Evolutionary conservation across 2,329 filamentous ascomycete species (phyloP), one percentile per base, ranked within the genome.

Genomic region (Aspergillus sp.): DNA sequence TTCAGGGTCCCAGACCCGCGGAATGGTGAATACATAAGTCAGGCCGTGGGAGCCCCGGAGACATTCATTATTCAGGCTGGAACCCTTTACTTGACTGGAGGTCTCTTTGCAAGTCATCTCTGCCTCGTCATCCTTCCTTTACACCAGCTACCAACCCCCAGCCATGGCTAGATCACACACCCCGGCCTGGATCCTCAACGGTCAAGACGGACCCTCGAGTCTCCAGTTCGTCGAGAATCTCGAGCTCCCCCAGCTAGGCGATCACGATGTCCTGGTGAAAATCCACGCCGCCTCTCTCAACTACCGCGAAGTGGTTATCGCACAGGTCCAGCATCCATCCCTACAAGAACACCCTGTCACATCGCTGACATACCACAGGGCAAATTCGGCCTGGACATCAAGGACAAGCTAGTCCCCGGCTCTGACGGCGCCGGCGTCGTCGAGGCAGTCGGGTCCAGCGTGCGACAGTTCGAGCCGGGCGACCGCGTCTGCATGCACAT

Each of bases 201-300:
- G 50, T 16, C 58, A 58, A 40, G 21, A 49, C 11, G 56, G 60
- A 5, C 43, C 51, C 11, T 34, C 47, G 3, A 75, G 74, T 23
- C 75, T 89, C 17, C 68, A 77, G 61, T 78, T 81, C 59, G 71
- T 78, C 52, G 77, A 84, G 36, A 71, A 77, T 50, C 73, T 70
- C 0, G 58, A 78, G 1, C 63, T 88, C 1, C 82, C 85, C 14
- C 67, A 81, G 52, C 61, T 86, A 0, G 85, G 86, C 31, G 84
- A 87, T 47, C 79, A 81, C 54, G 82, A 90, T 16, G 85, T 89
- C 10, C 78, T 89, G 16, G 82, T 91, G 56, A 84, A 83, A 66
- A 76, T 77, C 3, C 57, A 73, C 23, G 73, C 72, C 0, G 71
- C 70, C 1, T 70, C 66, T 4, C 56, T 78, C 14, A 76, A 76